These are phyloP conservation scores for Globisporangium irregulare DNA, from an alignment of 352 stramenopile species.

Conservation along the genomic window DNA sequence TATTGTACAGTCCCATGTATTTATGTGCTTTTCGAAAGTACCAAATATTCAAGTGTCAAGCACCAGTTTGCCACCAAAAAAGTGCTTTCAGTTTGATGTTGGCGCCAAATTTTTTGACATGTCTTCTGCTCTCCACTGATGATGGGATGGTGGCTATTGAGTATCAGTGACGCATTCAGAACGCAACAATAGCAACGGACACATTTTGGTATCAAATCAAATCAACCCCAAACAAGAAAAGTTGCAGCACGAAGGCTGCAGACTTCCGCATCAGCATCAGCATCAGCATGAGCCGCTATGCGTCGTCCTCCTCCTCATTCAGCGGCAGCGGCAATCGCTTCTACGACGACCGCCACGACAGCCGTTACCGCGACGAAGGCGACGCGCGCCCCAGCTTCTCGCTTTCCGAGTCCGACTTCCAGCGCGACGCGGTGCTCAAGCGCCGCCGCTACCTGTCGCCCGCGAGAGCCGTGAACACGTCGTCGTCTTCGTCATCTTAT, in stretches of 20 bases:
- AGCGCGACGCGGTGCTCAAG: slow-evolving; percentile 54
- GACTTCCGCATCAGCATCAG: too few relatives aligned
- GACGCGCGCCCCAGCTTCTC: slow-evolving; percentile 34
- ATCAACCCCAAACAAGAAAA: not conserved
- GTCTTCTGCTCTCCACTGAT: too few relatives aligned
- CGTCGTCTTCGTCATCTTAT: not conserved
- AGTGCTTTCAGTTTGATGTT: too few relatives aligned
- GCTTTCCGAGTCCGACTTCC: slow-evolving; percentile 57
- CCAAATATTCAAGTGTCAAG: too few relatives aligned
- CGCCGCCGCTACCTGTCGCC: slow-evolving; percentile 42
- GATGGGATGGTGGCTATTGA: too few relatives aligned
- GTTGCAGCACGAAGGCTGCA: not conserved
- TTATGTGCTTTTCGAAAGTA: too few relatives aligned
- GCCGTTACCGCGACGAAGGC: not conserved
- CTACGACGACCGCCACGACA: not conserved
- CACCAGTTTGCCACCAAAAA: too few relatives aligned
- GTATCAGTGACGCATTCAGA: too few relatives aligned
- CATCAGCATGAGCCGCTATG: not conserved
- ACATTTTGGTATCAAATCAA: not conserved
- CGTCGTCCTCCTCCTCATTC: not conserved
- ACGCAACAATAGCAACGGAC: not conserved
- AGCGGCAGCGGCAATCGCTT: not conserved
- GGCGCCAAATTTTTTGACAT: too few relatives aligned
- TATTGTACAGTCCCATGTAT: too few relatives aligned
- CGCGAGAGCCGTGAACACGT: slow-evolving; percentile 8